Evolutionary conservation across 148 eudicot species (phyloP), one percentile per base, ranked within the genome.

Genomic region (Pouteria glomerata): DNA sequence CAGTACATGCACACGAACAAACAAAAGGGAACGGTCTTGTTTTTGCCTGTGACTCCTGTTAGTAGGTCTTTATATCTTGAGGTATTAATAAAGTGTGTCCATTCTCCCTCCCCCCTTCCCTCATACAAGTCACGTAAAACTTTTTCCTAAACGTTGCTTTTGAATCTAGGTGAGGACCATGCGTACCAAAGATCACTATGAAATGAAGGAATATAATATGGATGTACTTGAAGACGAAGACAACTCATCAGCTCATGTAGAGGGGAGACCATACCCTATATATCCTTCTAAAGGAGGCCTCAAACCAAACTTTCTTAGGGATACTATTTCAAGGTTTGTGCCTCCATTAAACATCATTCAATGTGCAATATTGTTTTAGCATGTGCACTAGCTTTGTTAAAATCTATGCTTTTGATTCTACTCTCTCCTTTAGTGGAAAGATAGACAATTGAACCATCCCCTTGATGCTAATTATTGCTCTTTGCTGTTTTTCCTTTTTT

Each of bases 201-300:
- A 95, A 78, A 86, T 95, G 86, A 86, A 88, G 79, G 98, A 89
- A 47, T 95, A 91, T 76, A 81, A 83, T 79, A 39, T 95, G 75
- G 98, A 91, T 79, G 72, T 82, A 42, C 85, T 95, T 62, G 84
- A 83, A 68, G 83, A 85, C 72, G 92, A 80, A 76, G 80, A 74
- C n/a, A 87, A 82, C 74, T 75, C 84, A 74, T 82, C 84, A 74
- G 78, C 77, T 74, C 71, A 62, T 74, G 74, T 74, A 21, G 78
- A 85, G 75, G 88, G 87, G 63, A 85, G 81, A 77, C 96, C 92
- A 52, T 88, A 85, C 78, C 93, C 98, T 50, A 82, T 94, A 79
- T 89, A 94, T 78, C 90, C 98, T 72, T 88, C 96, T 45, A 95
- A 90, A 84, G 86, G 89, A 70, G 89, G 90, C 59, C 85, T 95